phyloP scores from a whole-genome alignment of 495 filamentous ascomycete species.

The Lasiosphaeriaceae sp. region DNA sequence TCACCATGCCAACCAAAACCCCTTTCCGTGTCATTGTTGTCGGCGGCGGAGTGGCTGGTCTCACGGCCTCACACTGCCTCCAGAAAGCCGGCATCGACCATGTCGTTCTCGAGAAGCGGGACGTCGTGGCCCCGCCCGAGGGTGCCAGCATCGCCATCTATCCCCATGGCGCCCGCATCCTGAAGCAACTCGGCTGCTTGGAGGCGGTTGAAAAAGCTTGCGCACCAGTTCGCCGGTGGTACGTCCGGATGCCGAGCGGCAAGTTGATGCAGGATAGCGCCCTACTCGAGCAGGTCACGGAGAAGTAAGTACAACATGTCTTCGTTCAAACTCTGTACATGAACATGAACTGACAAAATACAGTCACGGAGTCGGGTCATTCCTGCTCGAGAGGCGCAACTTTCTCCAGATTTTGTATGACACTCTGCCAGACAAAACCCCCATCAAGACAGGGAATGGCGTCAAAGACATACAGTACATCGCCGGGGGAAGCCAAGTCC shows the following conservation, averaged over 20 bases:
- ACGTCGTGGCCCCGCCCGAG: constrained; percentile 19
- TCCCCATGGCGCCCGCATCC: constrained; percentile 25
- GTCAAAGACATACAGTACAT: constrained; percentile 23
- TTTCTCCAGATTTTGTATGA: constrained; percentile 32
- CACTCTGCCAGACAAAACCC: constrained; percentile 27
- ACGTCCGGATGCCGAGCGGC: neutral
- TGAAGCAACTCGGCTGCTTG: constrained; percentile 28
- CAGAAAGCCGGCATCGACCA: neutral
- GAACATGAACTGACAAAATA: too few relatives aligned
- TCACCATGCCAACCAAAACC: neutral
- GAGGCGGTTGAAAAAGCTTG: too few relatives aligned
- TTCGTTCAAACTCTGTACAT: too few relatives aligned
- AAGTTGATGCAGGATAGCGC: neutral
- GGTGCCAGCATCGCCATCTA: constrained; percentile 26
- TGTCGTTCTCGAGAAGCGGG: constrained; percentile 21
- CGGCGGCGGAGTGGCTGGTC: neutral
- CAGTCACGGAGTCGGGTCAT: too few relatives aligned
- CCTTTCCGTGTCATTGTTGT: neutral
- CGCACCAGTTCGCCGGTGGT: too few relatives aligned
- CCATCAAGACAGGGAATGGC: constrained; percentile 26
- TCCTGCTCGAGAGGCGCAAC: too few relatives aligned
- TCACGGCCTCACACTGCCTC: neutral
- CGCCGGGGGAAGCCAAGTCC: constrained; percentile 21
- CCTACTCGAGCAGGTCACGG: neutral
- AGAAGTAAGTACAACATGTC: too few relatives aligned